Base-by-base conservation (phyloP, 2,329 filamentous ascomycete genomes). In the Nothophoma quercina region DNA sequence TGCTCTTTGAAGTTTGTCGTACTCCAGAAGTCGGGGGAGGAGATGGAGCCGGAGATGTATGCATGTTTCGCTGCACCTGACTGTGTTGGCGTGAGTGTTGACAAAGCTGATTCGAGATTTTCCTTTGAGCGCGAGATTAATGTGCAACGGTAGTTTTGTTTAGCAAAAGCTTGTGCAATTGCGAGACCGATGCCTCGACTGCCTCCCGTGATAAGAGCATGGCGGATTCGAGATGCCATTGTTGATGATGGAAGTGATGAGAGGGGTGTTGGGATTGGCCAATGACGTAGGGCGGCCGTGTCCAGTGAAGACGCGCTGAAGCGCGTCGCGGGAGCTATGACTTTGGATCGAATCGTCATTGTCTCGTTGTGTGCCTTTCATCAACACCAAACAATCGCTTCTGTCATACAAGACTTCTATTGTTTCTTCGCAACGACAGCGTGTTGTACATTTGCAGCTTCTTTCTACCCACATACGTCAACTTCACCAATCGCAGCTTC, bases 161-260 rank as follows among this genome's bases (percentile, higher is more conserved):
- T 47, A 26, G 72, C 66, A 42, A 77, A 67, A 39, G 66, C 62
- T 23, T 65, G 64, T 0, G 73, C 74, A 19, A 74, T 75, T 16
- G 71, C 55, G 18, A 72, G 69, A 29, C 74, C 74, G 50, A 77
- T 75, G 34, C 74, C 74, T 33, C 71, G 67, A 47, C 63, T 67
- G 28, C 71, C 73, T 36, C 74, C 74, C 29, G 73, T 75, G 40
- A 77, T 70, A 32, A 77, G 61, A 46, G 61, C 65, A 53, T 73
- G 71, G 13, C 56, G 65, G 29, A 55, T 22, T 16, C 21, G 25
- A 32, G 45, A 41, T 16, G 45, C 10, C 51, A 55, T 55, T 29
- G 29, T 28, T 36, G 36, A 3, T 19, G 22, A 4, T n/a, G 26
- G n/a, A 18, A n/a, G 21, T 21, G 44, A 34, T 48, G 39, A 13